Base-by-base conservation (phyloP, 306 rosid species). In the Vachellia pachyceras region DNA sequence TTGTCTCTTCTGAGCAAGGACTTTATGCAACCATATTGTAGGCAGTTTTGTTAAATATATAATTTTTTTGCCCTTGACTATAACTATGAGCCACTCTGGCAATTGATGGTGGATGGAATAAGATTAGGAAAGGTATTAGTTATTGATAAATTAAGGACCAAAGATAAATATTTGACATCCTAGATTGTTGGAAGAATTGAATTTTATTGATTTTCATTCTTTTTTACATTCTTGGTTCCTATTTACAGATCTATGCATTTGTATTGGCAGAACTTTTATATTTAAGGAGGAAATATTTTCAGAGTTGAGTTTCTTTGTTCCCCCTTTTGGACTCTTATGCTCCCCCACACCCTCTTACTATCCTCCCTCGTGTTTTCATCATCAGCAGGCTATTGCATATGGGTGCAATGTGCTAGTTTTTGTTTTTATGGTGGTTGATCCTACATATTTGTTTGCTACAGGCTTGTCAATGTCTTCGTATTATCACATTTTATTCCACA, bases 391-490 rank as follows among this genome's bases (percentile, higher is more conserved):
- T 63, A 12, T 82, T 52, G 1, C 63, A 12, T 23, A 54, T 82
- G 14, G 78, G 63, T 66, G 54, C 7, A 63, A 61, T 68, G 13
- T 49, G 49, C 37, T 3, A 22, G 17, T 69, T 75, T 47, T 80
- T 79, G 5, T 22, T 69, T 69, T 77, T 25, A 86, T 37, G 10
- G 42, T 14, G 39, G 80, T 69, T 71, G 44, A n/a, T 73, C 35
- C 18, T 69, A 47, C 78, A 33, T 66, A 66, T 77, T 75, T 84
- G 49, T 85, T 68, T 65, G 49, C 40, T 75, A 69, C 86, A 92
- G 98, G 90, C 82, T 74, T 94, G 85, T 85, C 98, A 92, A 85
- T 4, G 81, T 84, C 95, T 94, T 66, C 98, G 97, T 63, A 82
- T 92, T 71, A 29, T 94, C 68, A 88, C 97, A 35, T 91, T 94